Conservation (phyloP, 1,284 basidiomycete genomes). For the Leccinum fallax region DNA sequence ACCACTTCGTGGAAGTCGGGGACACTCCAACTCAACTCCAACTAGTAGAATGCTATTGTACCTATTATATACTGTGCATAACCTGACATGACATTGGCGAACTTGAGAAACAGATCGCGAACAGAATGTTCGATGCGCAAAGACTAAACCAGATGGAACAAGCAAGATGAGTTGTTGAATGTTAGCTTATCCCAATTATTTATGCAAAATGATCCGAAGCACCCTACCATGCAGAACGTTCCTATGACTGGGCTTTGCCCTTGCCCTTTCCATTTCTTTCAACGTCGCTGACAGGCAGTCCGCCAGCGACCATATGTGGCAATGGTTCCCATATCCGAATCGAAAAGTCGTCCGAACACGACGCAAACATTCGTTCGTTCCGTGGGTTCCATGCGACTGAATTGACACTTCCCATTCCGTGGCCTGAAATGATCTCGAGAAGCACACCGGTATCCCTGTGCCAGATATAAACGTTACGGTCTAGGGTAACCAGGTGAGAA, state of each 20-base stretch:
- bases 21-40: no score
- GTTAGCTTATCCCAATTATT: constrained; percentile 34
- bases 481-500: constrained; percentile 42
- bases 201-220: constrained; percentile 29
- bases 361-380: constrained; percentile 88
- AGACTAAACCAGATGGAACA: constrained; percentile 21
- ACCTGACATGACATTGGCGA: constrained; percentile 33
- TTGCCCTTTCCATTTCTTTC: constrained; percentile 57
- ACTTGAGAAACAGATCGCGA: constrained; percentile 20
- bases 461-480: constrained; percentile 94
- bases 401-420: constrained; percentile 88
- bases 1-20: no score
- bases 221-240: constrained; percentile 31
- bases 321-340: constrained; percentile 84
- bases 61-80: constrained; percentile 33
- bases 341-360: constrained; percentile 86
- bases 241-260: constrained; percentile 65
- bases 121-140: constrained; percentile 31
- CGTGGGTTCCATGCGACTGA: constrained; percentile 95
- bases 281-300: constrained; percentile 16
- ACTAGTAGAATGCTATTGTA: constrained; percentile 32
- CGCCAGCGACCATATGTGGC: constrained; percentile 26
- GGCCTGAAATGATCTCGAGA: constrained; percentile 84
- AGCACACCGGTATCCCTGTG: constrained; percentile 84
- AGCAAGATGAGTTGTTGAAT: constrained; percentile 31